Percentiles rank a stretch among this genome's conserved stretches.
Evolutionary conservation across 257 asterid genomes (phyloP).

Genomic region (Orobanche coerulescens): DNA sequence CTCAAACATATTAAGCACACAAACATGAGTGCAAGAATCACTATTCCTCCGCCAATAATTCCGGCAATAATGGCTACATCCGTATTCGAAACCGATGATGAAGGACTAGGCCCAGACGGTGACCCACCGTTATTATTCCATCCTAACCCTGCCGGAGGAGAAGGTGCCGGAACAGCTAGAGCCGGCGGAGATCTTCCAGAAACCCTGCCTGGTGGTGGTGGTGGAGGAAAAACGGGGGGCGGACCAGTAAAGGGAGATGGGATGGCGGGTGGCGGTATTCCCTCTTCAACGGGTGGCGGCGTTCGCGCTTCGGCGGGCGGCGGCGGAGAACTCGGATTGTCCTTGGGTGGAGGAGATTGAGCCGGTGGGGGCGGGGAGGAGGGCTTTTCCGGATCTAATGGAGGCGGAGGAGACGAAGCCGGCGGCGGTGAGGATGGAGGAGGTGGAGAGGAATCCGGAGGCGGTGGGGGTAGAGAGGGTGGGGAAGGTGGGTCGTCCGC

Average conservation of each 20-base stretch:
- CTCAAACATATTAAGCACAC: constrained; percentile 25
- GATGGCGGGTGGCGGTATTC: neutral
- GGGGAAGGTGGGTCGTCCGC: neutral
- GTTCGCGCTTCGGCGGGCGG: neutral
- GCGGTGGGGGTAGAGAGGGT: neutral
- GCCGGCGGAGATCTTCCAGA: constrained; percentile 7
- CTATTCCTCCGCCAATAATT: constrained; percentile 26
- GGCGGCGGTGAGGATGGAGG: neutral
- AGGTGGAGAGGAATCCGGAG: neutral
- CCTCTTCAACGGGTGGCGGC: neutral
- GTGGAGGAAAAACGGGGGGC: constrained; percentile 23
- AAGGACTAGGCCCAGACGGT: neutral
- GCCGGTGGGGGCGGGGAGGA: constrained; percentile 15
- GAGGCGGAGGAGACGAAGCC: constrained; percentile 8
- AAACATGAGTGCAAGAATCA: constrained; percentile 24
- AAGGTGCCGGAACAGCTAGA: neutral
- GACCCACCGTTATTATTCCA: neutral
- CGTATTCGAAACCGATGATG: neutral
- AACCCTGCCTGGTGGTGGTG: constrained; percentile 2
- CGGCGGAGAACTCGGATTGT: neutral
- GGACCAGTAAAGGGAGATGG: constrained; percentile 11
- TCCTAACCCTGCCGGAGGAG: constrained; percentile 13
- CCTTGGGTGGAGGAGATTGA: neutral
- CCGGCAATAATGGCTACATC: constrained; percentile 26
- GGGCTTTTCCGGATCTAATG: neutral